Base-by-base conservation (phyloP, 192 early-diverging fungal genomes). In the Gonapodya prolifera region DNA sequence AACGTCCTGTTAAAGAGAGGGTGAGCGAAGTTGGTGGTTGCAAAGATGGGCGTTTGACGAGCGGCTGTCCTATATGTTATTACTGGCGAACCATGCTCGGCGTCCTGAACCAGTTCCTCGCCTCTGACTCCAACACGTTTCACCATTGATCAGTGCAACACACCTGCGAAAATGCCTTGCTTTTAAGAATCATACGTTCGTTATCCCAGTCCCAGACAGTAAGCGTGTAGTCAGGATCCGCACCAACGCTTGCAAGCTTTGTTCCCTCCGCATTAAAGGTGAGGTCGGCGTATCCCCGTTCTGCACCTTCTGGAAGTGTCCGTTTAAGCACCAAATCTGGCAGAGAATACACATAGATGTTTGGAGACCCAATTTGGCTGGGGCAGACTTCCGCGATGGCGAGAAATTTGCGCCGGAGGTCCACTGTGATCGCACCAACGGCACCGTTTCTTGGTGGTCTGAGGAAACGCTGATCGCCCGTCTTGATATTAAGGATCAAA, bases 91-190 rank as follows among this genome's bases (percentile, higher is more conserved):
- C 31, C 32, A 79, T 0, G 18, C 8, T 8, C 45, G 23, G 45
- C 45, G 45, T 16, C 8, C 45, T 16, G 45, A 61, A n/a, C n/a
- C 45, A 61, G 45, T 16, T 61, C 8, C 45, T 61, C 23, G 8
- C 45, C 45, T 61, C 45, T 61, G 8, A 16, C 45, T 23, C 23
- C 45, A 61, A 16, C 23, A 8, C 45, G 45, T 61, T 8, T 61
- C 45, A 8, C 45, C 45, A 61, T 61, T 61, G 45, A 16, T 61
- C 45, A 61, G 8, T 61, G 30, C 35, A 1, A 32, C 30, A 76
- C 1, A 87, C 86, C 80, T 89, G 89, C 45, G 86, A 88, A 77
- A 90, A 90, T 0, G 89, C 89, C 76, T 90, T 90, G 79, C 85
- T 88, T 35, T 87, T 33, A 13, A 90, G 77, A 34, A 87, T 79